Evolutionary conservation across 2,329 filamentous ascomycete genomes (phyloP).

Genomic region (Neofusicoccum laricinum): DNA sequence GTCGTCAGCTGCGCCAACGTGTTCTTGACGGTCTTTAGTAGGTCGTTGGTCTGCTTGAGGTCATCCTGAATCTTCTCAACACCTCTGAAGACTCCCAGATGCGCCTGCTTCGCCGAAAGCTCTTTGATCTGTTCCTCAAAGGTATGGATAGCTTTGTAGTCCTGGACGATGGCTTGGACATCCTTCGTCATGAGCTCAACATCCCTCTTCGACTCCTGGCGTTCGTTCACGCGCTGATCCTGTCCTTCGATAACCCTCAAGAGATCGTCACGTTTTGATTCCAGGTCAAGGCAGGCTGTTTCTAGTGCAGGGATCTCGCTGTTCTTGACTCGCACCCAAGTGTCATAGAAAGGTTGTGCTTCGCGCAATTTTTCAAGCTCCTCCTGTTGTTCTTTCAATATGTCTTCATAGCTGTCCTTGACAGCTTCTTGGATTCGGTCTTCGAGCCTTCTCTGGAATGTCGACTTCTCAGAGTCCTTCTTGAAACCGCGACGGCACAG

Average conservation of each 20-base stretch:
- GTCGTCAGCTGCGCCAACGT: slow-evolving; percentile 63
- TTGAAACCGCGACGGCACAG: slow-evolving; percentile 72
- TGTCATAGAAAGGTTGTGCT: slow-evolving; percentile 63
- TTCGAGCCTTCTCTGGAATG: slow-evolving; percentile 65
- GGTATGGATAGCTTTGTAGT: slow-evolving; percentile 67
- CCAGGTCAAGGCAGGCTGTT: slow-evolving; percentile 58
- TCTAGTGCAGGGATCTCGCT: slow-evolving; percentile 68
- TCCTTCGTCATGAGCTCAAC: slow-evolving; percentile 74
- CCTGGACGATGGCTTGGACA: slow-evolving; percentile 71
- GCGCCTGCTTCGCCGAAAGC: slow-evolving; percentile 72
- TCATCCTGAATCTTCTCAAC: slow-evolving; percentile 82
- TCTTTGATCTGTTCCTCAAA: slow-evolving; percentile 72
- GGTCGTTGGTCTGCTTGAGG: slow-evolving; percentile 64
- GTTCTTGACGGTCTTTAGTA: slow-evolving; percentile 62
- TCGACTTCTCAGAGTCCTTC: slow-evolving; percentile 57
- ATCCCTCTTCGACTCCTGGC: slow-evolving; percentile 65
- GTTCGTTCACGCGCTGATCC: slow-evolving; percentile 63
- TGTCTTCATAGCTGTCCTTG: slow-evolving; percentile 58
- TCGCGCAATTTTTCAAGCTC: slow-evolving; percentile 59
- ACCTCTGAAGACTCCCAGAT: slow-evolving; percentile 62
- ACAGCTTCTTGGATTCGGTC: slow-evolving; percentile 48
- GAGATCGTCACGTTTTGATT: slow-evolving; percentile 36
- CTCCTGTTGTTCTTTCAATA: slow-evolving; percentile 59
- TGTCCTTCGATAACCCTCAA: slow-evolving; percentile 54
- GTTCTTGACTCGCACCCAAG: slow-evolving; percentile 64